Conservation (phyloP, 2,329 filamentous ascomycete genomes). For the Curvularia eragrostidis region DNA sequence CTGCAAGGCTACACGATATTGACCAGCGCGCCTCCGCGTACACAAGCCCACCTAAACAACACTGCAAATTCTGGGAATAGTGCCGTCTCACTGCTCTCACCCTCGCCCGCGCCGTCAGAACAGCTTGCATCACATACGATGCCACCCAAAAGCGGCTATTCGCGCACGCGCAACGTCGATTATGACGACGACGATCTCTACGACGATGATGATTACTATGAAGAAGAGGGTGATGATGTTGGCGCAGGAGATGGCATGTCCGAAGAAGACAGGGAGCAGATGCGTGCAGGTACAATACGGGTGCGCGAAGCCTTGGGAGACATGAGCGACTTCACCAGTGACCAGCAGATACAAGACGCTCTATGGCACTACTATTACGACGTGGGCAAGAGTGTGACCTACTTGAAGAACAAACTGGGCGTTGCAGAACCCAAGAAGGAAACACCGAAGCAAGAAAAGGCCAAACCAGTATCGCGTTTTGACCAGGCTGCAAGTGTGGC, state of each 20-base stretch:
- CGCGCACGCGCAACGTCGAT: slow-evolving; percentile 55
- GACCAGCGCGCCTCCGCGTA: not conserved
- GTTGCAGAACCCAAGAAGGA: slow-evolving; percentile 33
- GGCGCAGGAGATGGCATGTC: slow-evolving; percentile 32
- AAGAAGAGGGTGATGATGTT: slow-evolving; percentile 43
- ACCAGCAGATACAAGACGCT: slow-evolving; percentile 82
- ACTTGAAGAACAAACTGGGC: slow-evolving; percentile 68
- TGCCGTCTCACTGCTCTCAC: not conserved
- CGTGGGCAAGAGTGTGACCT: slow-evolving; percentile 81
- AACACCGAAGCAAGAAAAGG: slow-evolving; percentile 50
- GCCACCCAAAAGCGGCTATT: slow-evolving; percentile 49
- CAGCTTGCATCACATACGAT: slow-evolving; percentile 18
- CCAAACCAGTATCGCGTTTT: slow-evolving; percentile 45
- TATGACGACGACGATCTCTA: slow-evolving; percentile 62
- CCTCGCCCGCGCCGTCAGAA: not conserved
- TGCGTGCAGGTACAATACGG: slow-evolving; percentile 70
- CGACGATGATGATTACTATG: slow-evolving; percentile 56
- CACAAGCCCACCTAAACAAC: not conserved
- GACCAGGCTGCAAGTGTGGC: slow-evolving; percentile 54
- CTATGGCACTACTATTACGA: slow-evolving; percentile 98
- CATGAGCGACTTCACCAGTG: slow-evolving; percentile 62
- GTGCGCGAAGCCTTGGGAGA: slow-evolving; percentile 71
- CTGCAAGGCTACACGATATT: not conserved
- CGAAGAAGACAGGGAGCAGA: slow-evolving; percentile 53
- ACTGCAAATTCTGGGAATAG: not conserved